Evolutionary conservation across 73 alveolate species (phyloP).

Genomic region (Diophrys sp.): DNA sequence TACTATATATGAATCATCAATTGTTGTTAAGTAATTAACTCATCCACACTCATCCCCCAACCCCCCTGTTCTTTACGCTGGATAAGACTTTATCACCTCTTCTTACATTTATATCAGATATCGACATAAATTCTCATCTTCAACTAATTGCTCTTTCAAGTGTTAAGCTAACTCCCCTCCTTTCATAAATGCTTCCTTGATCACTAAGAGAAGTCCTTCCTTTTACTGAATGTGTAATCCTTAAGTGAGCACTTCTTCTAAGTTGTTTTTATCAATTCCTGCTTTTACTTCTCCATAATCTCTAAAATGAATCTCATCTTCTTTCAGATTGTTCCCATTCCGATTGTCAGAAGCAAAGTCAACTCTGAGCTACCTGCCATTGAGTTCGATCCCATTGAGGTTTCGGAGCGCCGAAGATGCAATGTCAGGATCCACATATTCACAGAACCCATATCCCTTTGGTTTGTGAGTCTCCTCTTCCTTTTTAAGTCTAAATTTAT

Average conservation of each 20-base stretch:
- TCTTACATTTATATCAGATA: background rate
- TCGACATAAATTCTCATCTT: conserved; percentile 1
- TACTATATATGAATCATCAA: no score
- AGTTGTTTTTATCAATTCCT: background rate
- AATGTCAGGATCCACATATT: conserved; percentile 72
- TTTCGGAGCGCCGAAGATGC: conserved; percentile 88
- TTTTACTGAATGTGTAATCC: background rate
- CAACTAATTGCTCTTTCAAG: background rate
- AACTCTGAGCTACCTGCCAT: conserved; percentile 67
- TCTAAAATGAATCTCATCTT: conserved; percentile 20
- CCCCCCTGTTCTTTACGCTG: no score
- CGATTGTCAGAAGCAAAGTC: conserved; percentile 65
- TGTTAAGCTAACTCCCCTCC: background rate
- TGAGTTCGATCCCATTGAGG: conserved; percentile 68
- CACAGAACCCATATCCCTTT: conserved; percentile 92
- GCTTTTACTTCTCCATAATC: background rate
- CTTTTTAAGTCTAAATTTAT: conserved; percentile 66
- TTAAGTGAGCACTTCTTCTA: background rate
- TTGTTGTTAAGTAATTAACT: no score
- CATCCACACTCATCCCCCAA: no score
- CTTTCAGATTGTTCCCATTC: conserved; percentile 61
- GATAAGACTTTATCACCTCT: background rate
- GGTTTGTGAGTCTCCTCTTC: conserved; percentile 73
- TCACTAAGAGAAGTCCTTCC: background rate
- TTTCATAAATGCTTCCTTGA: background rate